These are phyloP conservation scores for Beauveria asiatica DNA, from an alignment of 2,329 filamentous ascomycete species.

Conservation along the genomic window DNA sequence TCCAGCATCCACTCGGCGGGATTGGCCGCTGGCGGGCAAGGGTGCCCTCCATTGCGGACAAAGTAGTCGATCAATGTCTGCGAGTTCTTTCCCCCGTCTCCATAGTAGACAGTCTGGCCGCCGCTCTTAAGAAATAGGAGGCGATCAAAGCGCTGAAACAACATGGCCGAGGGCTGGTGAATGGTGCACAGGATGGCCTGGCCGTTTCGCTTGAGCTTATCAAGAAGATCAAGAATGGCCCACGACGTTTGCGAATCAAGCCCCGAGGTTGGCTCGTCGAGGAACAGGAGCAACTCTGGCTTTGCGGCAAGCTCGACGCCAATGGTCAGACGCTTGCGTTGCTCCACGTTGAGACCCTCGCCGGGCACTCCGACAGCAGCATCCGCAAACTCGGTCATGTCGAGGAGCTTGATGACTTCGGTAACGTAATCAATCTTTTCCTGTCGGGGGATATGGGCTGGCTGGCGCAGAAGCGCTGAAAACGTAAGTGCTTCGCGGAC, in stretches of 20 bases:
- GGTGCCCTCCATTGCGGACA: constrained; percentile 57
- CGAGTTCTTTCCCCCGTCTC: constrained; percentile 66
- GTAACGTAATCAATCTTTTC: constrained; percentile 52
- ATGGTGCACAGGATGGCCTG: constrained; percentile 31
- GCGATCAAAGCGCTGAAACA: constrained; percentile 54
- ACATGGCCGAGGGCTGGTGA: constrained; percentile 35
- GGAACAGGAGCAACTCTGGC: constrained; percentile 65
- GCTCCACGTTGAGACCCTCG: constrained; percentile 61
- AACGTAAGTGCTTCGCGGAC: too few relatives aligned
- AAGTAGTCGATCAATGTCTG: constrained; percentile 65
- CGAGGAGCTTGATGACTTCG: constrained; percentile 49
- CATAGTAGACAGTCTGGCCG: constrained; percentile 74
- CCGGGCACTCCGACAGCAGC: constrained; percentile 52
- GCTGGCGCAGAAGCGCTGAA: too few relatives aligned
- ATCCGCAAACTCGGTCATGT: constrained; percentile 52
- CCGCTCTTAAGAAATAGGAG: constrained; percentile 70
- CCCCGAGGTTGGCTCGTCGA: constrained; percentile 72
- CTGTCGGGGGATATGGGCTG: too few relatives aligned
- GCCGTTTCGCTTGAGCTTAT: too few relatives aligned
- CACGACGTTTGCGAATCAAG: constrained; percentile 53
- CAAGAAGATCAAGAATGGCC: too few relatives aligned
- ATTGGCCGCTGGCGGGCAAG: constrained; percentile 62
- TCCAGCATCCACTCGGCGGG: constrained; percentile 75
- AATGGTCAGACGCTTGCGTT: constrained; percentile 74
- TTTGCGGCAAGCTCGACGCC: constrained; percentile 84